These are phyloP conservation scores for Lenwebbia sp. DNA, from an alignment of 345 rosid genomes.

Conservation along the genomic window DNA sequence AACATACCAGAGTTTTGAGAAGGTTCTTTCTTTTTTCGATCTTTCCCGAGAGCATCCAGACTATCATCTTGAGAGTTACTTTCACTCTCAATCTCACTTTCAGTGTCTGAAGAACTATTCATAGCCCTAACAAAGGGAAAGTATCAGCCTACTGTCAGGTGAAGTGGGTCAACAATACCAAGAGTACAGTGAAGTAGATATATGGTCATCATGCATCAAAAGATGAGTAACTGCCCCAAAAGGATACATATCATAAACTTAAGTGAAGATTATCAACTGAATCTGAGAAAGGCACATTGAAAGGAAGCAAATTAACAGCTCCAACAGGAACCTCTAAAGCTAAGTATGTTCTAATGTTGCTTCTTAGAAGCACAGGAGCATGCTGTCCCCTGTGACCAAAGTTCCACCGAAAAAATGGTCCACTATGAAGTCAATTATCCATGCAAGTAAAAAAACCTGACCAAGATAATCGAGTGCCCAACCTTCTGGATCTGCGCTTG, in stretches of 20 bases:
- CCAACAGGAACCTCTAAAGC: neutral
- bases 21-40: slow-evolving; percentile 24
- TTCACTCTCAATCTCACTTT: slow-evolving; percentile 22
- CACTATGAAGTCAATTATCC: neutral
- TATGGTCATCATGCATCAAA: neutral
- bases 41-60: slow-evolving; percentile 30
- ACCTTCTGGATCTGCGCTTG: slow-evolving; percentile 85
- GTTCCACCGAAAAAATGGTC: neutral
- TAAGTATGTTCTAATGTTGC: neutral
- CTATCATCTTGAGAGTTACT: slow-evolving; percentile 38
- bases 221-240: neutral
- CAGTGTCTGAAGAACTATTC: slow-evolving; percentile 45
- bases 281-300: neutral
- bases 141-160: neutral
- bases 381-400: neutral
- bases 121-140: slow-evolving; percentile 36
- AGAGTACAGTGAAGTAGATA: neutral
- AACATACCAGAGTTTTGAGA: neutral
- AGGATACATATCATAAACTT: neutral
- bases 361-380: neutral
- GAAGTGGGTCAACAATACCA: neutral
- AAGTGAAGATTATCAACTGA: neutral
- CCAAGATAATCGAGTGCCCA: neutral
- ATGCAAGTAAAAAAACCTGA: neutral
- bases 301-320: neutral